A percentile compares a stretch with the other conserved stretches of the same genome.
phyloP scores from a whole-genome alignment of 2,329 filamentous ascomycete genomes.

The Alternaria hordeiaustralica region DNA sequence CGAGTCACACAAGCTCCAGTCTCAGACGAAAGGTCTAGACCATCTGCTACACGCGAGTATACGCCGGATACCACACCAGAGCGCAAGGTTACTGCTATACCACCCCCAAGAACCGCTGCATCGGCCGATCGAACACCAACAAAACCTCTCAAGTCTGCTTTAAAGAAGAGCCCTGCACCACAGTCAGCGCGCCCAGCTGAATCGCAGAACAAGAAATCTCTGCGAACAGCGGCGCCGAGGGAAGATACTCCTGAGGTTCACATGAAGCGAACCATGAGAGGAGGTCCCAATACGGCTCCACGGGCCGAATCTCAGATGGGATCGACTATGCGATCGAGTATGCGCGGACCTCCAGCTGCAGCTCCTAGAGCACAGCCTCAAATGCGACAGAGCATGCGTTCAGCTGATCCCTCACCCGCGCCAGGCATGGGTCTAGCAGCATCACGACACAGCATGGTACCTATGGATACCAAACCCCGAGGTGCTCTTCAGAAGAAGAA shows the following conservation, averaged over 20 bases:
- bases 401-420: conserved; percentile 34
- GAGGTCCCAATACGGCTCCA: conserved; percentile 9
- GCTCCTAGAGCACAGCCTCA: conserved; percentile 21
- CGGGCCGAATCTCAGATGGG: conserved; percentile 21
- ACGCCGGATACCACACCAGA: conserved; percentile 3
- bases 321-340: conserved; percentile 45
- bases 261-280: conserved; percentile 47
- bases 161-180: conserved; percentile 49
- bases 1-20: conserved; percentile 20
- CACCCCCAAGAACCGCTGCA: conserved; percentile 8
- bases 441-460: conserved; percentile 43
- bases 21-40: conserved; percentile 6
- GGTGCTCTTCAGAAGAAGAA: conserved; percentile 50
- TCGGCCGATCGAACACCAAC: conserved; percentile 25
- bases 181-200: conserved; percentile 22
- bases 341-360: conserved; percentile 38
- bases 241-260: conserved; percentile 26
- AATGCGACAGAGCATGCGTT: conserved; percentile 59
- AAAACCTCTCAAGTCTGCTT: conserved; percentile 48
- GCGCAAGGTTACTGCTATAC: conserved; percentile 5
- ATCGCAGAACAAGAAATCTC: conserved; percentile 12
- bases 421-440: conserved; percentile 39
- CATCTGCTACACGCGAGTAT: conserved; percentile 3
- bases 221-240: conserved; percentile 10
- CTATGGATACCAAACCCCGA: conserved; percentile 32